A percentile compares a stretch with the other conserved stretches of the same genome.
These are phyloP conservation scores for Apiospora aurea DNA, from an alignment of 2,329 filamentous ascomycete genomes.

Conservation along the genomic window DNA sequence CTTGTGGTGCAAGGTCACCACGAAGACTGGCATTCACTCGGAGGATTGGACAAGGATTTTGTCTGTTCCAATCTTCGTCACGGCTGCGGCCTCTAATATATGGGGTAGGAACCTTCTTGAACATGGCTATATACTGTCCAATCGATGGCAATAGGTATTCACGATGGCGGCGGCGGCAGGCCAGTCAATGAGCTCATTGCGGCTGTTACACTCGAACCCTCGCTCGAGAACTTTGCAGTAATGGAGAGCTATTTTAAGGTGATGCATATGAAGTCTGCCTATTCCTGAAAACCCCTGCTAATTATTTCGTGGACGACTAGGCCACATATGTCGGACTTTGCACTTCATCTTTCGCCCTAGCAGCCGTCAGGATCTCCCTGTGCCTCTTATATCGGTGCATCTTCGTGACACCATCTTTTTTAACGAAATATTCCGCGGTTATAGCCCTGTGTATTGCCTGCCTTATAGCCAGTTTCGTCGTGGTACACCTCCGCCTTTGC, in stretches of 20 bases:
- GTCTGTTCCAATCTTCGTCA: background rate
- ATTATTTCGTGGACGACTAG: background rate
- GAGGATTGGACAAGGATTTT: background rate
- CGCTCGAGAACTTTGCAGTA: background rate
- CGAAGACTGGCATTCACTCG: background rate
- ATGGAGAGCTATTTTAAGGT: background rate
- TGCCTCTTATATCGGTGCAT: constrained; percentile 23
- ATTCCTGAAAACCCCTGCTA: background rate
- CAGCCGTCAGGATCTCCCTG: constrained; percentile 19
- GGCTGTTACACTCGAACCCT: no score
- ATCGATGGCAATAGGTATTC: background rate
- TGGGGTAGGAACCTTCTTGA: background rate
- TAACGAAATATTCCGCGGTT: background rate
- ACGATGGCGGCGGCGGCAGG: background rate
- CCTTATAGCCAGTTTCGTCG: constrained; percentile 21
- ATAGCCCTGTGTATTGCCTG: background rate
- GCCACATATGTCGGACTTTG: background rate
- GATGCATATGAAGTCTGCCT: background rate
- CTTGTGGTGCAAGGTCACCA: background rate
- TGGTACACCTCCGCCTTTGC: constrained; percentile 23
- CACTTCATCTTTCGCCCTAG: constrained; percentile 1
- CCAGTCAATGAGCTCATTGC: background rate
- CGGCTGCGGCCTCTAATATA: background rate
- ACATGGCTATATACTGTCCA: no score
- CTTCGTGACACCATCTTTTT: background rate